phyloP scores from a whole-genome alignment of 352 stramenopile species.

The Globisporangium barbulae region DNA sequence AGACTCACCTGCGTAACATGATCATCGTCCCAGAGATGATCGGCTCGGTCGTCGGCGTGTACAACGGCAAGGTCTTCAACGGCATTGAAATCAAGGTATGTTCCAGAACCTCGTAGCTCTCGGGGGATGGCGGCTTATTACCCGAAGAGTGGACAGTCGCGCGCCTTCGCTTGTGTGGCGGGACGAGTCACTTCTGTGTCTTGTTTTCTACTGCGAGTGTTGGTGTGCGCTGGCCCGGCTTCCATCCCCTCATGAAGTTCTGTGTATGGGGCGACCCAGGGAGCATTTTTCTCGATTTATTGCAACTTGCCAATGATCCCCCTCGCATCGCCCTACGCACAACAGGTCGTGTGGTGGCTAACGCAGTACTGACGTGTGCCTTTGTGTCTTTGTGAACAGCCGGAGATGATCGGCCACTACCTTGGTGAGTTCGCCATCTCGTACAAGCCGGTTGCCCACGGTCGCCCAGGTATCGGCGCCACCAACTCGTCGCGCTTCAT shows the following conservation, averaged over 20 bases:
- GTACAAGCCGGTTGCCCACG: slow-evolving; percentile 97
- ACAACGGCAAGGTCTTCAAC: slow-evolving; percentile 99
- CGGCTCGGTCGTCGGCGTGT: slow-evolving; percentile 98
- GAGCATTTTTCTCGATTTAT: slow-evolving; percentile 38
- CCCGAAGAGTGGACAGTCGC: slow-evolving; percentile 54
- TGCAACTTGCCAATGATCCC: slow-evolving; percentile 9
- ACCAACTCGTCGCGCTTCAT: slow-evolving; percentile 99
- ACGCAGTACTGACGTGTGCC: slow-evolving; percentile 20
- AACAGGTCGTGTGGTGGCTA: neutral
- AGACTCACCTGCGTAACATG: slow-evolving; percentile 99
- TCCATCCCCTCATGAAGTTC: slow-evolving; percentile 79
- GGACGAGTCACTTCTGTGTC: neutral
- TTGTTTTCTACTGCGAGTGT: neutral
- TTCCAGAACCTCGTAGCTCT: slow-evolving; percentile 84
- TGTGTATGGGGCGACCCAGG: slow-evolving; percentile 89
- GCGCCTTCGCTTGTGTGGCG: neutral
- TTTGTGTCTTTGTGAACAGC: slow-evolving; percentile 35
- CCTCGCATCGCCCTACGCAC: neutral
- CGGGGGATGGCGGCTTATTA: slow-evolving; percentile 76
- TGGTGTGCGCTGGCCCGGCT: slow-evolving; percentile 31
- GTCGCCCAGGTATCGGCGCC: slow-evolving; percentile 98
- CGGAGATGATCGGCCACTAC: slow-evolving; percentile 99
- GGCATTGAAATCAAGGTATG: slow-evolving; percentile 99
- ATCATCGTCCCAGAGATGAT: slow-evolving; percentile 99
- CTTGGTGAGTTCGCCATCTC: slow-evolving; percentile 99